Percentiles rank a stretch among this genome's conserved stretches.
Conservation (phyloP, 2,329 filamentous ascomycete species). For the Rhynchosporium agropyri region DNA sequence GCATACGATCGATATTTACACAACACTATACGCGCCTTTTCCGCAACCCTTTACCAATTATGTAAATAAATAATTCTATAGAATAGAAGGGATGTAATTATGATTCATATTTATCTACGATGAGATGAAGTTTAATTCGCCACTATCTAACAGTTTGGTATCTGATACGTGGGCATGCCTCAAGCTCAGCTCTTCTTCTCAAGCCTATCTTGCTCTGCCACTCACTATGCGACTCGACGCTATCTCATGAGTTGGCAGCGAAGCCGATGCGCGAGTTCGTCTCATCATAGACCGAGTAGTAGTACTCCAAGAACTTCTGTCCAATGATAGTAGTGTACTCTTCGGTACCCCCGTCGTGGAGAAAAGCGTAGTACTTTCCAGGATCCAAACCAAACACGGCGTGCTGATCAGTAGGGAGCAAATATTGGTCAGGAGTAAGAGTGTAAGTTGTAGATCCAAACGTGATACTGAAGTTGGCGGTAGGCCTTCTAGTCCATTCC, state of each 20-base stretch:
- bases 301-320: constrained; percentile 42
- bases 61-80: no score
- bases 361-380: constrained; percentile 41
- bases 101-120: no score
- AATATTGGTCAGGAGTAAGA: constrained; percentile 39
- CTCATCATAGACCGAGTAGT: constrained; percentile 40
- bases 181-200: no score
- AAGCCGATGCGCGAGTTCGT: constrained; percentile 36
- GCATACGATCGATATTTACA: no score
- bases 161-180: no score
- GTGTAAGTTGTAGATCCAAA: constrained; percentile 39
- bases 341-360: constrained; percentile 37
- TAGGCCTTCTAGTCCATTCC: constrained; percentile 37
- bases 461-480: constrained; percentile 39
- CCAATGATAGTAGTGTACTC: constrained; percentile 40
- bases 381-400: constrained; percentile 31
- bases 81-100: no score
- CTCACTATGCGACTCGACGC: neutral
- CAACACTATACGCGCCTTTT: no score
- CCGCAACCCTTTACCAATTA: no score
- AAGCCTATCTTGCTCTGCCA: neutral
- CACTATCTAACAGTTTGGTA: no score
- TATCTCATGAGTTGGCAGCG: constrained; percentile 30
- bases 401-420: constrained; percentile 39
- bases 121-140: no score